Percentiles rank a stretch among this genome's conserved stretches.
Conservation (phyloP, 305 asterid genomes). For the Rubia peregrina region DNA sequence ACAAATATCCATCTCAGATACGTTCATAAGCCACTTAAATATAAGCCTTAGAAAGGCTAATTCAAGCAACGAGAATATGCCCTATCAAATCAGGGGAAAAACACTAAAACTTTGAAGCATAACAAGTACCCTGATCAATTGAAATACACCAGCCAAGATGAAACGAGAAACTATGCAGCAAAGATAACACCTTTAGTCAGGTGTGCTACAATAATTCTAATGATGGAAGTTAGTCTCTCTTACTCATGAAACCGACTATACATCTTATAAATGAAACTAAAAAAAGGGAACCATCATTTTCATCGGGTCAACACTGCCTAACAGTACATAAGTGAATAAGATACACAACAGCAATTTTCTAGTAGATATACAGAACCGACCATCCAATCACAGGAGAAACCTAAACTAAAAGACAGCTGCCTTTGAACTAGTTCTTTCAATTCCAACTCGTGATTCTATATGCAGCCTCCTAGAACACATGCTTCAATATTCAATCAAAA, state of each 20-base stretch:
- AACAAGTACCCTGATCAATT: neutral
- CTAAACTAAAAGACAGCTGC: neutral
- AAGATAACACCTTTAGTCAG: conserved; percentile 4
- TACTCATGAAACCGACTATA: neutral
- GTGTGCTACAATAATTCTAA: neutral
- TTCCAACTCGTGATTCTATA: neutral
- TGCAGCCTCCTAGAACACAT: neutral
- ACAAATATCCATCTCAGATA: neutral
- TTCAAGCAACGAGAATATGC: neutral
- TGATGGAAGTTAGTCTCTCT: neutral
- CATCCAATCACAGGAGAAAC: neutral
- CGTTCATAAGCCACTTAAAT: neutral
- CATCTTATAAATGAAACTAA: neutral
- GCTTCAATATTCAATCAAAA: neutral
- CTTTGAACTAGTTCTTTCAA: neutral
- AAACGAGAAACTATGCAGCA: neutral
- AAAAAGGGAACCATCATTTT: neutral
- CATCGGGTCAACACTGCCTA: neutral
- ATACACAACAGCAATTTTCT: neutral
- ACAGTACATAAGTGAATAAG: neutral
- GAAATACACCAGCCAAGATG: neutral
- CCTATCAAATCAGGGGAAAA: neutral
- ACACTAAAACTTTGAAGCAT: neutral
- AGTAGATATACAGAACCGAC: neutral
- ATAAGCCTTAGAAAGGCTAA: neutral